Evolutionary conservation across 106 monocot species (phyloP).

Genomic region (Dendrobium chrysotoxum): DNA sequence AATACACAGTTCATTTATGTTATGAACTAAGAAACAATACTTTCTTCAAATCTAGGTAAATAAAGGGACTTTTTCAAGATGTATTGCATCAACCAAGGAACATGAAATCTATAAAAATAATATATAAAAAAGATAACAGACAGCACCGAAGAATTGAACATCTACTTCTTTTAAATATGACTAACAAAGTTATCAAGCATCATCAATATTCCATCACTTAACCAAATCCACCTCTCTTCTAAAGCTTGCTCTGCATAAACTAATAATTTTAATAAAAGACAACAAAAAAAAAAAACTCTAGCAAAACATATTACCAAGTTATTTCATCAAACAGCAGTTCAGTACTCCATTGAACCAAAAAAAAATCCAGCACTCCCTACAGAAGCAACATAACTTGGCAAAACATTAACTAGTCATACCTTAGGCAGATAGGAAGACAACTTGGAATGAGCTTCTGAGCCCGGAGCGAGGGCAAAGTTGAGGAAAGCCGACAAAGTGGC

Average conservation of each 20-base stretch:
- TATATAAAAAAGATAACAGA: background rate
- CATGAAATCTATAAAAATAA: background rate
- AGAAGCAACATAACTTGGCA: background rate
- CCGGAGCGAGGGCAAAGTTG: conserved; percentile 29
- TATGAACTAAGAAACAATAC: background rate
- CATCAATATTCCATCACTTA: background rate
- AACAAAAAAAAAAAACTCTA: background rate
- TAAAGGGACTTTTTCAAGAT: background rate
- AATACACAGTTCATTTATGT: background rate
- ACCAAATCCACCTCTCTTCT: background rate
- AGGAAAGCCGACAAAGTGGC: conserved; percentile 43
- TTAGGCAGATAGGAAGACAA: conserved; percentile 68
- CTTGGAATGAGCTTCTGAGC: conserved; percentile 61
- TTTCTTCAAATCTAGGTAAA: background rate
- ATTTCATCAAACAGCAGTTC: background rate
- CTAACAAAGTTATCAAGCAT: background rate
- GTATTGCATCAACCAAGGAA: background rate
- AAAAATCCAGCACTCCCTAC: background rate
- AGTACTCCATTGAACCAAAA: background rate
- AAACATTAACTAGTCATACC: conserved; percentile 23
- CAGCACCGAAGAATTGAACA: background rate
- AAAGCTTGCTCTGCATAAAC: background rate
- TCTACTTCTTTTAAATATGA: background rate
- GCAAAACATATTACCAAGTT: background rate
- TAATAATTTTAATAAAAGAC: background rate